Evolutionary conservation across 169 alveolate species (phyloP).

Genomic region (Sarcocystis neurona): DNA sequence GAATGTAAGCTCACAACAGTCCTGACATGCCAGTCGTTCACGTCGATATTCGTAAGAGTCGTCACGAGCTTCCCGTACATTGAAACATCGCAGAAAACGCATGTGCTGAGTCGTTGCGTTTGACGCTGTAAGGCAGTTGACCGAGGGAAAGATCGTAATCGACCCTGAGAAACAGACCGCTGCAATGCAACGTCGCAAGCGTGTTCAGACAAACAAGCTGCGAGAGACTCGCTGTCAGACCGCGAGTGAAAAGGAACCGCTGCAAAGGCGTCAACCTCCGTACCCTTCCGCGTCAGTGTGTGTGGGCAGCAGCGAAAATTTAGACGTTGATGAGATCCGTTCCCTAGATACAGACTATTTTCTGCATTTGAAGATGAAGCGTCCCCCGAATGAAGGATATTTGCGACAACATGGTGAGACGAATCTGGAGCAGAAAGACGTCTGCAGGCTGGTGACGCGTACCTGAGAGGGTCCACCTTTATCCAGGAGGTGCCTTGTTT

Average conservation of each 20-base stretch:
- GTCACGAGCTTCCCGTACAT: not conserved
- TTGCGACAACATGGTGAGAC: conserved; percentile 3
- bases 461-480: no score
- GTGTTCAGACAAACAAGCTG: no score
- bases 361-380: not conserved
- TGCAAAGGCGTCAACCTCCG: not conserved
- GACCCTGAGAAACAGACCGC: no score
- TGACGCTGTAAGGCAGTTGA: no score
- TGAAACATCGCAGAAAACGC: not conserved
- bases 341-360: conserved; percentile 14
- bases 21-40: not conserved
- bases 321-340: conserved; percentile 12
- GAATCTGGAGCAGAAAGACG: no score
- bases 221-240: not conserved
- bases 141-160: no score
- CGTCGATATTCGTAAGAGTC: not conserved
- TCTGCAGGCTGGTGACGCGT: no score
- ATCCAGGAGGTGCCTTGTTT: no score
- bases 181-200: no score
- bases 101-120: no score
- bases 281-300: not conserved
- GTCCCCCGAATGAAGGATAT: not conserved
- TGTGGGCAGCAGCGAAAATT: conserved; percentile 18
- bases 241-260: not conserved
- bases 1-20: no score